phyloP scores from a whole-genome alignment of 2,329 filamentous ascomycete species.

The Aspergillus chevalieri region DNA sequence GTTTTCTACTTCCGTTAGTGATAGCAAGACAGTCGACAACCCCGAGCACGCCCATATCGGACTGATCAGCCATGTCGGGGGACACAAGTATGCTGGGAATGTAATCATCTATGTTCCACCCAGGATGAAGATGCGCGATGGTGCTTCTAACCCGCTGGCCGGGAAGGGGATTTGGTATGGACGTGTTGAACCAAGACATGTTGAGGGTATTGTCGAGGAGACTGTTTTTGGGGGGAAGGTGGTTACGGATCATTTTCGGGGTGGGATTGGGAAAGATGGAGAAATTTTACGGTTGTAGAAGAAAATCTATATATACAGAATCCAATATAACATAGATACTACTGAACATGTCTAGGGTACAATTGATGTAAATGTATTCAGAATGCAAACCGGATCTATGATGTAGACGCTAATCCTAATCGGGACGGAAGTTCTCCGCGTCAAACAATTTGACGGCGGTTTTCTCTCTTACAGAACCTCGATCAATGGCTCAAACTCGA shows the following conservation, averaged over 20 bases:
- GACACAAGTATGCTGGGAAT: constrained; percentile 93
- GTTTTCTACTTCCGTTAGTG: constrained; percentile 18
- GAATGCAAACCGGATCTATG: neutral
- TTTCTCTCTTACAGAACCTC: neutral
- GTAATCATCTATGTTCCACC: constrained; percentile 70
- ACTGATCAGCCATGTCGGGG: constrained; percentile 74
- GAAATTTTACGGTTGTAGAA: constrained; percentile 60
- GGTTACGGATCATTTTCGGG: constrained; percentile 72
- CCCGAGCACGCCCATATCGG: constrained; percentile 34
- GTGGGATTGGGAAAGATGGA: constrained; percentile 72
- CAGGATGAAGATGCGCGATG: constrained; percentile 20
- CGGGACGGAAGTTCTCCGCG: constrained; percentile 10
- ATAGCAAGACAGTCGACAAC: constrained; percentile 19
- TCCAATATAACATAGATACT: neutral
- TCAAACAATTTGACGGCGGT: constrained; percentile 1
- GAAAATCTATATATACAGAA: neutral
- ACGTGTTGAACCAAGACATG: constrained; percentile 74
- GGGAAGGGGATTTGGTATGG: constrained; percentile 71
- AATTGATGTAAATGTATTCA: neutral
- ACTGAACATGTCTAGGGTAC: neutral
- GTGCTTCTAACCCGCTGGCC: constrained; percentile 29
- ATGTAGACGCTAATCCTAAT: constrained; percentile 16
- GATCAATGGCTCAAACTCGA: neutral
- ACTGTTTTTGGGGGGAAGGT: constrained; percentile 85
- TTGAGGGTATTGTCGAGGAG: constrained; percentile 80